A percentile compares a stretch with the other conserved stretches of the same genome.
Conservation (phyloP, 208 protist species). For the Histomonas meleagridis region DNA sequence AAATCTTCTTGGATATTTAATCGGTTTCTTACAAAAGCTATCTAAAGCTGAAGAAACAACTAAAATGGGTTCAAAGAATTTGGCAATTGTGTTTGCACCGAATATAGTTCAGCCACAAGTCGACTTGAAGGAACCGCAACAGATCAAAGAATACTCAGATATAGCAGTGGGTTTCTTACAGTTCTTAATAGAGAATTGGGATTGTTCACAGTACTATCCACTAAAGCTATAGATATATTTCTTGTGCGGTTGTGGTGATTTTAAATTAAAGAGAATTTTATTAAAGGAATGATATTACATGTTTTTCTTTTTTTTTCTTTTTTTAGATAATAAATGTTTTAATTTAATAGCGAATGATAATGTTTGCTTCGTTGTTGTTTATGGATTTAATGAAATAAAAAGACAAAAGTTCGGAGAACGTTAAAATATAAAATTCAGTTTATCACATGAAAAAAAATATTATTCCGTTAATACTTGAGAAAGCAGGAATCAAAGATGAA, state of each 20-base stretch:
- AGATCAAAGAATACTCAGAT: not conserved
- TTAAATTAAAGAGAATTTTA: too few relatives aligned
- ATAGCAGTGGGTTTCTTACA: not conserved
- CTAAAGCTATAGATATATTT: not conserved
- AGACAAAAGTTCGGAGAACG: too few relatives aligned
- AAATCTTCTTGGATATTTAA: not conserved
- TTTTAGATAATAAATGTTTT: too few relatives aligned
- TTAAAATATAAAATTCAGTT: too few relatives aligned
- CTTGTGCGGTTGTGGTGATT: too few relatives aligned
- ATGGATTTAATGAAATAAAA: too few relatives aligned
- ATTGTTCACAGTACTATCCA: not conserved
- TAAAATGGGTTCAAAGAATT: not conserved
- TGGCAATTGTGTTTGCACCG: not conserved
- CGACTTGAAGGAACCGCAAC: not conserved
- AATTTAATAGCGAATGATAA: too few relatives aligned
- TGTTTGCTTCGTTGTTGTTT: too few relatives aligned
- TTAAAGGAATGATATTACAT: too few relatives aligned
- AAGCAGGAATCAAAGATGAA: not conserved
- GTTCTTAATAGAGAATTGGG: not conserved
- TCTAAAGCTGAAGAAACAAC: not conserved
- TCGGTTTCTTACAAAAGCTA: not conserved
- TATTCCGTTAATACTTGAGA: not conserved
- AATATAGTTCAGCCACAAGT: not conserved
- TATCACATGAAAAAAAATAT: not conserved
- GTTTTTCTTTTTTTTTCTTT: too few relatives aligned